Evolutionary conservation across 192 early-diverging fungal species (phyloP), one percentile per base, ranked within the genome.

Genomic region (Podila minutissima): DNA sequence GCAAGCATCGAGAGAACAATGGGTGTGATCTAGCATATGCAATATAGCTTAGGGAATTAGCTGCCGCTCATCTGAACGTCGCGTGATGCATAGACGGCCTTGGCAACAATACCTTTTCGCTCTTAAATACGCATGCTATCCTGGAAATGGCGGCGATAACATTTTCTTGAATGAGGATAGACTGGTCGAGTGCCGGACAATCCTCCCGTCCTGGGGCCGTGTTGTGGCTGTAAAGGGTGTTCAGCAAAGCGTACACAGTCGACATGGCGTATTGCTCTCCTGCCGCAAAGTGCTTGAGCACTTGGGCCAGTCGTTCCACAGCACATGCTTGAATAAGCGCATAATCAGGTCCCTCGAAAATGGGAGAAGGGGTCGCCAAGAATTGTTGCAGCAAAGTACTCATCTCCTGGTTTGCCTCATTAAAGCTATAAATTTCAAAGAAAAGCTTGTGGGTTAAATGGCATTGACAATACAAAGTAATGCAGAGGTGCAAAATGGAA

Each of bases 1-100:
- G 89, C 64, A 66, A 94, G 82, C 85, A 91, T 90, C n/a, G 90
- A 90, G 17, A 91, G 87, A 29, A 88, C 88, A 59, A 85, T 72
- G 8, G 87, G 81, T 8, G 91, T 89, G 61, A 90, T 88, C 89
- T 90, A 81, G 33, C 37, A 46, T n/a, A 22, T 37, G 29, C 8
- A 32, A 35, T 58, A 31, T 31, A 57, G 57, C 11, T 13, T 37
- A n/a, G 37, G 12, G 24, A 28, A 46, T 15, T 31, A 58, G 41
- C 41, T 46, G 41, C 41, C 1, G 41, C 2, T 46, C 11, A 46
- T 17, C 41, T 46, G 41, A 46, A 17, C 2, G 33, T 61, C 26
- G 59, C 6, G 24, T 32, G 59, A 4, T 19, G 7, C 3, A 17
- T 41, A 19, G 12, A 17, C 11, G 33, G 8, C 59, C 26, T 61